phyloP scores from a whole-genome alignment of 225 moss, liverwort and hornwort species.

The Asterella californica region DNA sequence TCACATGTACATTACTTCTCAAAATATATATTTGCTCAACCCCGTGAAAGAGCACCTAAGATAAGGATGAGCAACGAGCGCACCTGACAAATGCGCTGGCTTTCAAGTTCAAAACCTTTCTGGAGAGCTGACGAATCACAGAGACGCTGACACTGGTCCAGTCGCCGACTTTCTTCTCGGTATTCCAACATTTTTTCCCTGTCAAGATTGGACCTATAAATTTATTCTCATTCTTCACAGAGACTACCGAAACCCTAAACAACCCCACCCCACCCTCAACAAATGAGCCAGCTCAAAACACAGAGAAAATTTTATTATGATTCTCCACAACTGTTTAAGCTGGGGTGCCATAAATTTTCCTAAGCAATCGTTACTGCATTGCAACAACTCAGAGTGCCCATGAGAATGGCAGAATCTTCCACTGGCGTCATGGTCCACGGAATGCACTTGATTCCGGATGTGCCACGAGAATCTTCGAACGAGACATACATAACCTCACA shows the following conservation, averaged over 20 bases:
- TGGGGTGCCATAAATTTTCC: neutral
- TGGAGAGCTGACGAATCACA: constrained; percentile 76
- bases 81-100: constrained; percentile 92
- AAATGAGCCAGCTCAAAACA: neutral
- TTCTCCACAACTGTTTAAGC: neutral
- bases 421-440: neutral
- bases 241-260: constrained; percentile 2
- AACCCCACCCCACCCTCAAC: neutral
- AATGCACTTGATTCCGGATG: neutral
- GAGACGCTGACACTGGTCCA: constrained; percentile 82
- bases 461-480: no score
- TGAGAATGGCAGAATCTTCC: no score
- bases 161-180: constrained; percentile 86
- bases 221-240: neutral
- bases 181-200: constrained; percentile 86
- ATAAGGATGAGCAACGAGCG: constrained; percentile 17
- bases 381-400: no score
- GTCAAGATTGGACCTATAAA: neutral
- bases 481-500: no score
- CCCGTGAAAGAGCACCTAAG: neutral
- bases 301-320: neutral
- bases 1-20: neutral
- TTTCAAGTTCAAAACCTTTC: constrained; percentile 83
- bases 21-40: neutral
- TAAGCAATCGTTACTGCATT: neutral